Conservation (phyloP, 176 grass and related monocot genomes). For the Triticum monococcum region DNA sequence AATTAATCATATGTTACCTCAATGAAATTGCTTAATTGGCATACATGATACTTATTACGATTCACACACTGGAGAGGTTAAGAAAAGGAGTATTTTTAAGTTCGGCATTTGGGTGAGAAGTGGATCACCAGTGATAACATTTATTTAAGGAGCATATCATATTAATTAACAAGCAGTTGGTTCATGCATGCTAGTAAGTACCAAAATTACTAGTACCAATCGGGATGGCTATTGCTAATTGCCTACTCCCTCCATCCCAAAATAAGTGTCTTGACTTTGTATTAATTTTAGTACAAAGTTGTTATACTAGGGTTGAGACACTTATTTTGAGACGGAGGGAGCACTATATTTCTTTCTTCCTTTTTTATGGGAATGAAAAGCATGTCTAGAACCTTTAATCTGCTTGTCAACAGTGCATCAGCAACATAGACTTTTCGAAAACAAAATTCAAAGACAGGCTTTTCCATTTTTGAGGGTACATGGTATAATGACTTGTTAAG, state of each 20-base stretch:
- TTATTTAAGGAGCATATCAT: not conserved
- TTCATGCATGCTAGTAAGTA: constrained; percentile 4
- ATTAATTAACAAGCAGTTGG: constrained; percentile 34
- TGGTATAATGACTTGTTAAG: not conserved
- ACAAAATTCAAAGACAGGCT: not conserved
- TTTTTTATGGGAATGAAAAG: constrained; percentile 30
- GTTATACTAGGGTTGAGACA: too few species aligned
- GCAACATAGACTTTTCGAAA: constrained; percentile 18
- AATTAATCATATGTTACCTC: too few species aligned
- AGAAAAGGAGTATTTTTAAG: not conserved
- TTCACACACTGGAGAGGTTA: too few species aligned
- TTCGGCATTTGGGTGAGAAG: constrained; percentile 25
- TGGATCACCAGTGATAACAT: not conserved
- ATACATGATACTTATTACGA: too few species aligned
- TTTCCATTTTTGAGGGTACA: not conserved
- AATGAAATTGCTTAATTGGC: too few species aligned
- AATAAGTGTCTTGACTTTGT: too few species aligned
- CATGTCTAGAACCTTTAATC: not conserved
- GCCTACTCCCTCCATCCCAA: too few species aligned
- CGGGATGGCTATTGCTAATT: not conserved
- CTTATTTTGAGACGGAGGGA: too few species aligned
- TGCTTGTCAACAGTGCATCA: constrained; percentile 2
- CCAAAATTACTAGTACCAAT: constrained; percentile 6
- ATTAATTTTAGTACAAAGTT: too few species aligned
- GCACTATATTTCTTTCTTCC: not conserved